A percentile compares a stretch with the other conserved stretches of the same genome.
These are phyloP conservation scores for Pogostemon cablin DNA, from an alignment of 257 asterid genomes.

Conservation along the genomic window DNA sequence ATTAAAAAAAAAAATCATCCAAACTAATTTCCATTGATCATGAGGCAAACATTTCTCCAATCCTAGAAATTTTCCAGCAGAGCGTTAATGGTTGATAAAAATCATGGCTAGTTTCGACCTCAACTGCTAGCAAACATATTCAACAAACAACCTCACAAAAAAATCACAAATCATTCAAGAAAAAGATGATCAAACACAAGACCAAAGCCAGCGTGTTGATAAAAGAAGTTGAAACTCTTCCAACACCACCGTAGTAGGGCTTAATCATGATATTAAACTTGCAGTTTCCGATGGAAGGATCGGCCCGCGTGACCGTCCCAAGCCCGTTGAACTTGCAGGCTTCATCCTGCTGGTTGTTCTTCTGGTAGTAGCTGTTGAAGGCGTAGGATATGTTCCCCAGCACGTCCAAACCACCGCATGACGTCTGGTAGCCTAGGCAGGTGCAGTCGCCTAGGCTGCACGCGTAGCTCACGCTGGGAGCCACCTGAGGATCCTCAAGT, in stretches of 20 bases:
- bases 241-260: slow-evolving; percentile 56
- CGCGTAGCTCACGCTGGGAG: slow-evolving; percentile 69
- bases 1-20: too few relatives aligned
- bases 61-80: slow-evolving; percentile 31
- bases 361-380: slow-evolving; percentile 81
- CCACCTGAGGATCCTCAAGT: slow-evolving; percentile 53
- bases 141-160: slow-evolving; percentile 18
- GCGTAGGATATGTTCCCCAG: slow-evolving; percentile 67
- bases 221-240: slow-evolving; percentile 27
- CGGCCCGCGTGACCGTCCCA: slow-evolving; percentile 62
- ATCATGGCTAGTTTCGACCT: slow-evolving; percentile 6
- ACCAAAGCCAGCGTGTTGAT: slow-evolving; percentile 34
- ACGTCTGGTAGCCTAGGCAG: slow-evolving; percentile 63
- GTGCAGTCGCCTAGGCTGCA: slow-evolving; percentile 80
- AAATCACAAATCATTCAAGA: slow-evolving; percentile 48
- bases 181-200: slow-evolving; percentile 35
- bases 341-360: slow-evolving; percentile 55
- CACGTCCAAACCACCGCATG: slow-evolving; percentile 64
- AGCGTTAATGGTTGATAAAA: slow-evolving; percentile 16
- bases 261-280: slow-evolving; percentile 57
- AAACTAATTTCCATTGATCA: too few relatives aligned
- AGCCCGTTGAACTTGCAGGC: slow-evolving; percentile 74
- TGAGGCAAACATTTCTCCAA: background rate
- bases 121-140: slow-evolving; percentile 22
- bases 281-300: slow-evolving; percentile 70